Evolutionary conservation across 352 stramenopile genomes (phyloP).

Genomic region (Pythium pectinolyticum): DNA sequence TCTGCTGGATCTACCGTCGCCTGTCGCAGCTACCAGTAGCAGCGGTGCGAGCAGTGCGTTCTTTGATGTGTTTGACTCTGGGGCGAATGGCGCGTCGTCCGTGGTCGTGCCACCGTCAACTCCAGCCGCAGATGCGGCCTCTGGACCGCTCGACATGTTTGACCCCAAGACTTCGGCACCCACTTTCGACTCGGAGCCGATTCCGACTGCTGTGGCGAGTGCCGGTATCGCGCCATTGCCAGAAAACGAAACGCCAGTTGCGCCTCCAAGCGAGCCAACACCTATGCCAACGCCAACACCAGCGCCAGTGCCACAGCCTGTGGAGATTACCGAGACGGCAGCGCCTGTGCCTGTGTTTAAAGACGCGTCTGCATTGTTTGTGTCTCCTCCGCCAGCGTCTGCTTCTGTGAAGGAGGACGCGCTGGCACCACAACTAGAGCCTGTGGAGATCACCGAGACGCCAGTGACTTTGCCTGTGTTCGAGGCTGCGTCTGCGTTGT

Average conservation of each 20-base stretch:
- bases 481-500: neutral
- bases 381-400: neutral
- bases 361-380: neutral
- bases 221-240: neutral
- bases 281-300: neutral
- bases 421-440: too few relatives aligned
- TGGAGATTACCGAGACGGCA: neutral
- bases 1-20: constrained; percentile 48
- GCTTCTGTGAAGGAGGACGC: neutral
- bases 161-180: neutral
- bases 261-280: neutral
- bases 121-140: neutral
- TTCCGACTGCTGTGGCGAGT: too few relatives aligned
- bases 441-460: neutral
- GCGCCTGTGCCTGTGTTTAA: neutral
- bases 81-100: neutral
- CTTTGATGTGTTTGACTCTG: constrained; percentile 22
- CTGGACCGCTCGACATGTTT: neutral
- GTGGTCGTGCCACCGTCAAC: constrained; percentile 4
- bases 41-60: neutral
- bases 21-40: constrained; percentile 23
- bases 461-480: neutral
- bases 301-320: neutral
- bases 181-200: neutral
- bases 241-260: neutral